Evolutionary conservation across 345 rosid genomes (phyloP).

Genomic region (Salix koriyanagi): DNA sequence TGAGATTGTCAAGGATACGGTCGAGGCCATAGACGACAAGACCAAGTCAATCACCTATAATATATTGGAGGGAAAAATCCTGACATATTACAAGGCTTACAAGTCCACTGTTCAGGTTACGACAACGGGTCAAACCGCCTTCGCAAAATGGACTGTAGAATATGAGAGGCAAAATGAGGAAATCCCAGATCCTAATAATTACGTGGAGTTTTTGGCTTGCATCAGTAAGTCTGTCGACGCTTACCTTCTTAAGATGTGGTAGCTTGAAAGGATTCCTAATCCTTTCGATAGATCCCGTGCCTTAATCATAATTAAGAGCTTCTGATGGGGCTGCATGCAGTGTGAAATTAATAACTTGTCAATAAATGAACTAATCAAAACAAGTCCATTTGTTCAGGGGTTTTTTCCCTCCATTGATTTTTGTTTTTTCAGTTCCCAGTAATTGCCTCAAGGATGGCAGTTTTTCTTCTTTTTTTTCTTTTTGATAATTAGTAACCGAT

Average conservation of each 20-base stretch:
- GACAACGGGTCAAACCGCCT: neutral
- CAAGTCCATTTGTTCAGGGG: no score
- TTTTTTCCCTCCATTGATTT: no score
- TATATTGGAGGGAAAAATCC: neutral
- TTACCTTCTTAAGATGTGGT: neutral
- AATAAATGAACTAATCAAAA: no score
- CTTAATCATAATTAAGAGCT: no score
- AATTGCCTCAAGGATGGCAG: no score
- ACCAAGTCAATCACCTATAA: neutral
- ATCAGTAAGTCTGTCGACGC: neutral
- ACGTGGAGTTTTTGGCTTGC: neutral
- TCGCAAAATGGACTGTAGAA: conserved; percentile 5
- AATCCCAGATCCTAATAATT: neutral
- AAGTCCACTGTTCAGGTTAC: neutral
- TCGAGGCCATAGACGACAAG: neutral
- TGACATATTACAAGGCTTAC: neutral
- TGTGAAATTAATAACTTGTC: no score
- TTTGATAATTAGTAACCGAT: no score
- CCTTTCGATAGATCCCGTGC: no score
- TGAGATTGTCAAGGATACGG: neutral
- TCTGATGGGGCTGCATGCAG: no score
- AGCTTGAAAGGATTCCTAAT: no score
- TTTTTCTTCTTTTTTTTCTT: no score
- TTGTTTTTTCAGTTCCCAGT: no score
- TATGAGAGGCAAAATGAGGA: neutral